Conservation (phyloP, 2,329 filamentous ascomycete species). For the Fusarium paranaense region DNA sequence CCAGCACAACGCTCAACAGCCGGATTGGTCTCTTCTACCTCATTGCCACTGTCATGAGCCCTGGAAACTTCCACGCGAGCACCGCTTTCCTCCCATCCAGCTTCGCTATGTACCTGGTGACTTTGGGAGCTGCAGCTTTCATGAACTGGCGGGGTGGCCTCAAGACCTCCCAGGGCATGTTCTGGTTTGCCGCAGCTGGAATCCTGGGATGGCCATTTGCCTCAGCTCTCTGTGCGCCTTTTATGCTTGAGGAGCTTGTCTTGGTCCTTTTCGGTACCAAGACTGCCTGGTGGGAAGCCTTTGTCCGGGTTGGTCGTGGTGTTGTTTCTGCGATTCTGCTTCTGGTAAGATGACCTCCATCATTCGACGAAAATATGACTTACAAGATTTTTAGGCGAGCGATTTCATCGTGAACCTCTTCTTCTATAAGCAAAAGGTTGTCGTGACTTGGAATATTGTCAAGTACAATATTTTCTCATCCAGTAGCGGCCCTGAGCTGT, state of each 20-base stretch:
- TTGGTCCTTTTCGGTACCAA: slow-evolving; percentile 65
- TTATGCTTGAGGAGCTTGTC: slow-evolving; percentile 81
- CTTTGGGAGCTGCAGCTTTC: slow-evolving; percentile 88
- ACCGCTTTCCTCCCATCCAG: slow-evolving; percentile 90
- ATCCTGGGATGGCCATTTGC: slow-evolving; percentile 96
- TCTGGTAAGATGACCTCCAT: slow-evolving; percentile 65
- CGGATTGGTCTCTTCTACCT: slow-evolving; percentile 89
- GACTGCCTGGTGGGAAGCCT: slow-evolving; percentile 69
- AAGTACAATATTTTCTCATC: slow-evolving; percentile 93
- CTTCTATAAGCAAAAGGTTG: slow-evolving; percentile 83
- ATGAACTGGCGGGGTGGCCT: slow-evolving; percentile 88
- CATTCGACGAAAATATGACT: too few relatives aligned
- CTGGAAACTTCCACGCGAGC: slow-evolving; percentile 94
- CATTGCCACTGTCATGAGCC: slow-evolving; percentile 79
- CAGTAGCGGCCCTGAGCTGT: slow-evolving; percentile 86
- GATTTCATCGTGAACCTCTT: slow-evolving; percentile 82
- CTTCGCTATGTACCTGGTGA: slow-evolving; percentile 95
- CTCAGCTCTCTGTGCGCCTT: slow-evolving; percentile 82
- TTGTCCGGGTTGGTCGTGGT: slow-evolving; percentile 75
- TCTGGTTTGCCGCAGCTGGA: slow-evolving; percentile 89
- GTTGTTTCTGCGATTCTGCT: slow-evolving; percentile 73
- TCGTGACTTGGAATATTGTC: slow-evolving; percentile 93
- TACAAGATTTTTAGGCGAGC: slow-evolving; percentile 60
- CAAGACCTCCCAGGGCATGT: slow-evolving; percentile 84
- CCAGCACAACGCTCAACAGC: slow-evolving; percentile 81